Conservation (phyloP, 2,329 filamentous ascomycete species). For the Aspergillus terreus region DNA sequence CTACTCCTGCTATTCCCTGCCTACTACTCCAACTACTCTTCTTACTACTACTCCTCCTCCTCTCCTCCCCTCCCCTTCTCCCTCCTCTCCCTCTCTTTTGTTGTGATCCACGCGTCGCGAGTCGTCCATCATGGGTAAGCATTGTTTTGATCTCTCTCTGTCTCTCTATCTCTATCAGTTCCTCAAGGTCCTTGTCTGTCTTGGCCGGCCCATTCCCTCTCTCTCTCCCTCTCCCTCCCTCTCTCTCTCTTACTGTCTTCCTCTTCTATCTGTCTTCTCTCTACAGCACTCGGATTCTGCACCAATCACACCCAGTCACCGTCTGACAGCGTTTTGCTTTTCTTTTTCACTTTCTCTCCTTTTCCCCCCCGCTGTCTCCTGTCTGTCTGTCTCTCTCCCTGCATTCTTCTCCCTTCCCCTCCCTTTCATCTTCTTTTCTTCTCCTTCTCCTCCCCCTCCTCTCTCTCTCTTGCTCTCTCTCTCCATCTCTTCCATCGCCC, state of each 20-base stretch:
- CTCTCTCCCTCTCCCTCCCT: neutral
- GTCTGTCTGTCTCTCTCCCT: conserved; percentile 5
- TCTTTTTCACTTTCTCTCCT: conserved; percentile 3
- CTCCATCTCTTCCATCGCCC: conserved; percentile 4
- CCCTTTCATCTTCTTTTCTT: conserved; percentile 1
- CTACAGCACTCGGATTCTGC: neutral
- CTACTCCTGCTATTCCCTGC: too few species aligned
- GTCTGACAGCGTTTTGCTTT: neutral
- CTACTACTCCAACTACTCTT: neutral
- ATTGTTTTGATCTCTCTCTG: neutral
- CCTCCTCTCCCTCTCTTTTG: neutral
- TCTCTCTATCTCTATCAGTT: neutral
- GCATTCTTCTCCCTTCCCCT: conserved; percentile 2
- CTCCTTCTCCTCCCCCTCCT: conserved; percentile 1
- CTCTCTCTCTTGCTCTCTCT: conserved; percentile 10
- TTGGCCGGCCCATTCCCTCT: neutral
- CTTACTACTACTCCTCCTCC: neutral
- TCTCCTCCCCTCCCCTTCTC: neutral
- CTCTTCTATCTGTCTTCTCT: neutral
- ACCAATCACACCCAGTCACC: neutral
- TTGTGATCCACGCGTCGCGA: neutral
- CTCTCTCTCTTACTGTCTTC: neutral
- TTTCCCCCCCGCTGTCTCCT: conserved; percentile 11
- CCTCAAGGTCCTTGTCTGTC: neutral
- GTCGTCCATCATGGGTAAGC: neutral